Conservation (phyloP, 2,329 filamentous ascomycete genomes). For the Teratosphaeria gauchensis region DNA sequence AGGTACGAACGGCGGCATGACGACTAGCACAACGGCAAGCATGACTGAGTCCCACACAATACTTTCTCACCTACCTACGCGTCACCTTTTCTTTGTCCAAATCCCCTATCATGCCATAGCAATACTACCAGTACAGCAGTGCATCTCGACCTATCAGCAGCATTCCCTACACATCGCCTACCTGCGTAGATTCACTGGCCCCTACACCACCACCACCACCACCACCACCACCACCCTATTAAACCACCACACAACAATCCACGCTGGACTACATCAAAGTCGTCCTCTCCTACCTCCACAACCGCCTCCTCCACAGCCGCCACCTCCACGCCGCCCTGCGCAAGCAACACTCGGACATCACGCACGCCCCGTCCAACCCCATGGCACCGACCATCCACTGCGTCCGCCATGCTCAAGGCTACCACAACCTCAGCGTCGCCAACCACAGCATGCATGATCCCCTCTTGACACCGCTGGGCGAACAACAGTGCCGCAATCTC, state of each 20-base stretch:
- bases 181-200: neutral
- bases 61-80: neutral
- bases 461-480: conserved; percentile 63
- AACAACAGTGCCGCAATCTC: conserved; percentile 61
- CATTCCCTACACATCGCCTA: neutral
- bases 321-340: neutral
- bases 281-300: neutral
- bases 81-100: neutral
- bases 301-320: neutral
- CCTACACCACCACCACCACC: neutral
- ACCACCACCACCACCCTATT: too few species aligned
- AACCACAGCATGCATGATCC: conserved; percentile 72
- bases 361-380: neutral
- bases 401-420: conserved; percentile 62
- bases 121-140: neutral
- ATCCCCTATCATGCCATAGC: neutral
- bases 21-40: neutral
- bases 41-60: neutral
- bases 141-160: neutral
- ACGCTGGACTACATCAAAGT: neutral
- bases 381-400: conserved; percentile 48
- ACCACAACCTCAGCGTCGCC: conserved; percentile 64
- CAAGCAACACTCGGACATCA: neutral
- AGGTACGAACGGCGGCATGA: neutral
- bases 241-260: neutral